phyloP scores from a whole-genome alignment of 352 stramenopile species.

The Pythium biforme region DNA sequence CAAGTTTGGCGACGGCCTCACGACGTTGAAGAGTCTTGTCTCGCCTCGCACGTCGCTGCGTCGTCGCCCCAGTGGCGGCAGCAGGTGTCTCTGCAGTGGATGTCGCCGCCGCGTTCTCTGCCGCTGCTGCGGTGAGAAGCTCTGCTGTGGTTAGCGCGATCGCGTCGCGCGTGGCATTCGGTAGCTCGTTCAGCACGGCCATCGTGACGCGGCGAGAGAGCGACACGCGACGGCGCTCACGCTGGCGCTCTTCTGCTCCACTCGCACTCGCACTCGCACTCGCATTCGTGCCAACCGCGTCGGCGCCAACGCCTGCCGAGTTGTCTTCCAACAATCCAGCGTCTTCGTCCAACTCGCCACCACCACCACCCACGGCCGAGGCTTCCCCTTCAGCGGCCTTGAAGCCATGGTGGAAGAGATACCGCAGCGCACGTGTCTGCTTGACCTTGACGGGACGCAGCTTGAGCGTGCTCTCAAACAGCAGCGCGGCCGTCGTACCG shows the following conservation, averaged over 20 bases:
- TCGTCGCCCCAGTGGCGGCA: neutral
- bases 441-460: constrained; percentile 55
- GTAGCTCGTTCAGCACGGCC: constrained; percentile 23
- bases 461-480: constrained; percentile 76
- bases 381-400: constrained; percentile 6
- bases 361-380: neutral
- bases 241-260: neutral
- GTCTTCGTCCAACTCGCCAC: neutral
- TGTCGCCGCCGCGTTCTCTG: neutral
- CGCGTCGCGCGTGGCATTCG: constrained; percentile 13
- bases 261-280: neutral
- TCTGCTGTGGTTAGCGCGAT: neutral
- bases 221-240: constrained; percentile 19
- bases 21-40: constrained; percentile 22
- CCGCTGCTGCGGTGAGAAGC: neutral
- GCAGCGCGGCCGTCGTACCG: constrained; percentile 52
- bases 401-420: constrained; percentile 69
- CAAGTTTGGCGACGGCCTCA: constrained; percentile 21
- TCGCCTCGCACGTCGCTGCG: constrained; percentile 11
- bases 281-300: neutral
- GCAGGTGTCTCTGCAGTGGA: neutral
- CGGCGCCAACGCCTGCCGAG: neutral
- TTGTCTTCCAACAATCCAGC: neutral
- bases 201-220: constrained; percentile 25
- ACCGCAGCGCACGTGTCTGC: constrained; percentile 55